Evolutionary conservation across 768 basidiomycete species (phyloP).

Genomic region (Agaricus subrufescens): DNA sequence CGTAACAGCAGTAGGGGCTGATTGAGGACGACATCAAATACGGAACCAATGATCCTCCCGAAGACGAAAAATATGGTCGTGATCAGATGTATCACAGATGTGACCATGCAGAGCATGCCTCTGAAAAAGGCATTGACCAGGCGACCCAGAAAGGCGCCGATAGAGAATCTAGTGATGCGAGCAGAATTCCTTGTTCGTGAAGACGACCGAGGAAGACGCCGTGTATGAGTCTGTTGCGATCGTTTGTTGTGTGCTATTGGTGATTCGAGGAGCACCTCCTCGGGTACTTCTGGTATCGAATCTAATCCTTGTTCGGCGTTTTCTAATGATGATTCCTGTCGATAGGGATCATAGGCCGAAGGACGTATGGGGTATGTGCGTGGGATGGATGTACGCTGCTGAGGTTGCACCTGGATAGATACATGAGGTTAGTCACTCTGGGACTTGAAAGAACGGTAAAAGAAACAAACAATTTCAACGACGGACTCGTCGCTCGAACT

Average conservation of each 20-base stretch:
- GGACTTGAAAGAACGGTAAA: not conserved
- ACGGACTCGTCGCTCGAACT: constrained; percentile 42
- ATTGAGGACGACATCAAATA: constrained; percentile 41
- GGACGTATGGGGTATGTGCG: constrained; percentile 28
- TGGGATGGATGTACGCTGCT: constrained; percentile 16
- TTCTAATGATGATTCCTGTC: constrained; percentile 32
- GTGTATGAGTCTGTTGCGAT: constrained; percentile 22
- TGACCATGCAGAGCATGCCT: constrained; percentile 17
- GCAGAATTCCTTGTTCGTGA: constrained; percentile 14
- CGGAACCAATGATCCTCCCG: constrained; percentile 46
- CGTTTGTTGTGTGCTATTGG: constrained; percentile 17
- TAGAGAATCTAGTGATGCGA: constrained; percentile 23
- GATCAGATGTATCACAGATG: constrained; percentile 25
- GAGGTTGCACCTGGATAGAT: constrained; percentile 1
- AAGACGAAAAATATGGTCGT: constrained; percentile 34
- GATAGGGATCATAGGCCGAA: constrained; percentile 31
- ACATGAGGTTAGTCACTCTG: not conserved
- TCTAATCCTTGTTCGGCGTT: constrained; percentile 51
- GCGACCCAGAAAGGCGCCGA: constrained; percentile 40
- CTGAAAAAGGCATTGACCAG: constrained; percentile 28
- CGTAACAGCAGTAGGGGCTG: constrained; percentile 41
- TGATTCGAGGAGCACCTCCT: constrained; percentile 36
- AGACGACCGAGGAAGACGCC: constrained; percentile 24
- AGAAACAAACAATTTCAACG: constrained; percentile 27
- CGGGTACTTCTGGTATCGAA: constrained; percentile 58